Conservation (phyloP, 208 protist species). For the Trypanosoma cruzi region DNA sequence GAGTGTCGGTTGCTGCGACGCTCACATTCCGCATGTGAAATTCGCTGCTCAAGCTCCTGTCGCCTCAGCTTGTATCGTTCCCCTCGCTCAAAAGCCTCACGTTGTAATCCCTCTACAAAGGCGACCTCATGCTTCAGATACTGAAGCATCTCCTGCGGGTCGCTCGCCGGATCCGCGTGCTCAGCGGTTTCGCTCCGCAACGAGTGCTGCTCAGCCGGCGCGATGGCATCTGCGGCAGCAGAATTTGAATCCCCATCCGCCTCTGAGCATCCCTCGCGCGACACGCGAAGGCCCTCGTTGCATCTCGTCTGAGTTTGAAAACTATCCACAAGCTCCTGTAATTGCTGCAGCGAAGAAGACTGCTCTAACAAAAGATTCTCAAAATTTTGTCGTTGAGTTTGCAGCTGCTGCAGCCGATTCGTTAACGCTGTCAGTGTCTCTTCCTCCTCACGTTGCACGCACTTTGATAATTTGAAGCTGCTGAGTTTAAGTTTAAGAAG, state of each 20-base stretch:
- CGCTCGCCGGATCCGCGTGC: slow-evolving; percentile 28
- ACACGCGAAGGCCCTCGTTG: background rate
- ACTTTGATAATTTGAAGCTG: slow-evolving; percentile 43
- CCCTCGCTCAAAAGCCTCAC: slow-evolving; percentile 48
- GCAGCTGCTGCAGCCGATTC: slow-evolving; percentile 46
- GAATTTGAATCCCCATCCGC: background rate
- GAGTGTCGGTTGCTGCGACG: slow-evolving; percentile 24
- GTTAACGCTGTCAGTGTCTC: slow-evolving; percentile 45
- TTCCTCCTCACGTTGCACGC: slow-evolving; percentile 70
- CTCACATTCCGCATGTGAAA: slow-evolving; percentile 39
- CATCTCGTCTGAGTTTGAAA: slow-evolving; percentile 34
- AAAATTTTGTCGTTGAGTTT: slow-evolving; percentile 62
- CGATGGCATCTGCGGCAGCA: background rate
- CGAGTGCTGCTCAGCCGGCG: background rate
- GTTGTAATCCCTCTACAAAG: slow-evolving; percentile 52
- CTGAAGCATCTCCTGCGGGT: slow-evolving; percentile 63
- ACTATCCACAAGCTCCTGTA: slow-evolving; percentile 67
- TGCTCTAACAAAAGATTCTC: slow-evolving; percentile 53
- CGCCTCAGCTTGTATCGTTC: slow-evolving; percentile 53
- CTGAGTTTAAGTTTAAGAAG: slow-evolving; percentile 45
- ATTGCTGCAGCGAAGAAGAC: slow-evolving; percentile 60
- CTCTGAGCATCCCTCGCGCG: background rate
- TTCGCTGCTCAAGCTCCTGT: slow-evolving; percentile 49
- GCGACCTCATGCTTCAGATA: slow-evolving; percentile 68
- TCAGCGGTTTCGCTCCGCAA: background rate